A percentile compares a stretch with the other conserved stretches of the same genome.
Conservation (phyloP, 1,284 basidiomycete species). For the Salmacisia buchloeana region DNA sequence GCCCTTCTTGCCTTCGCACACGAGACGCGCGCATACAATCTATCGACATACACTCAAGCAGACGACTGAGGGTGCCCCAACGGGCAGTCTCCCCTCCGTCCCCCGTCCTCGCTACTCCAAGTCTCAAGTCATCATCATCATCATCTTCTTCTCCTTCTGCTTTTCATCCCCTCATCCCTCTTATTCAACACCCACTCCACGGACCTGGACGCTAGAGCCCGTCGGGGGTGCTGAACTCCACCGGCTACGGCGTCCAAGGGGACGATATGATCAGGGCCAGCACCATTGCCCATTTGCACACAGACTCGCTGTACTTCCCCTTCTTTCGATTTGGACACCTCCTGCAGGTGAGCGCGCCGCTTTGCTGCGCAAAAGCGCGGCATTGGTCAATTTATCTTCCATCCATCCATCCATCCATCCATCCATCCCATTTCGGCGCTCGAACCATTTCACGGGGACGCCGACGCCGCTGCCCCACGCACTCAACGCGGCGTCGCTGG, state of each 20-base stretch:
- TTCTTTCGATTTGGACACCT: neutral
- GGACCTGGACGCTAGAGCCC: neutral
- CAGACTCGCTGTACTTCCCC: neutral
- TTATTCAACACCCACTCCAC: no score
- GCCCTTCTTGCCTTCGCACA: neutral
- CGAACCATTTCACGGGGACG: no score
- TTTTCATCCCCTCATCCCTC: neutral
- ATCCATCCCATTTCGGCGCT: no score
- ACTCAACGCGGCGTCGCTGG: no score
- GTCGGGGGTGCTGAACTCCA: neutral
- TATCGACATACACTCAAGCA: neutral
- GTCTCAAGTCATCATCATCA: neutral
- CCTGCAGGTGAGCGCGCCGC: neutral
- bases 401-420: neutral
- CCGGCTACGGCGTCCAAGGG: neutral
- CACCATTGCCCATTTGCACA: neutral
- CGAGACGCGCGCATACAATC: neutral
- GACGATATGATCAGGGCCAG: neutral
- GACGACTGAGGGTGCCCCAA: neutral
- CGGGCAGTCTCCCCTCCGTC: neutral
- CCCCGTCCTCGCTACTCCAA: neutral
- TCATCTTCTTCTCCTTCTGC: neutral
- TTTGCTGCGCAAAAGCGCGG: conserved; percentile 2
- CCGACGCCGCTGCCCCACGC: no score
- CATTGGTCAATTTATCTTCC: neutral